These are phyloP conservation scores for Spathaspora sp. DNA, from an alignment of 1,139 yeast species.

Conservation along the genomic window DNA sequence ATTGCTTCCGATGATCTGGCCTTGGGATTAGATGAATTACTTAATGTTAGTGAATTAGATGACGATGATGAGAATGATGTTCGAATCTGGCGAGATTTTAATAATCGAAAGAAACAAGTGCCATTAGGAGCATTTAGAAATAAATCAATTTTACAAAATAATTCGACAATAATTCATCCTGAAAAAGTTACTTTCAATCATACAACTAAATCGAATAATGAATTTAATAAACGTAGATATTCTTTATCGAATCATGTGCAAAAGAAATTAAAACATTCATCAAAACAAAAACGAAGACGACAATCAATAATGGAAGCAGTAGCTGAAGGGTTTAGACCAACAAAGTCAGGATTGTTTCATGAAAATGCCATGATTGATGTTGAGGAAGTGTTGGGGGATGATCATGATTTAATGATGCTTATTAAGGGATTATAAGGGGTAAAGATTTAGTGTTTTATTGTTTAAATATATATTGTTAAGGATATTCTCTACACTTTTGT, in stretches of 20 bases:
- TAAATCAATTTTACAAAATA: constrained; percentile 51
- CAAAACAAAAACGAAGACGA: constrained; percentile 45
- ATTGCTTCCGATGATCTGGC: constrained; percentile 43
- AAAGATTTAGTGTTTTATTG: neutral
- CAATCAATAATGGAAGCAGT: constrained; percentile 72
- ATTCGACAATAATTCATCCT: constrained; percentile 14
- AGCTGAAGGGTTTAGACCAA: constrained; percentile 70
- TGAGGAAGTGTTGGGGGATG: constrained; percentile 57
- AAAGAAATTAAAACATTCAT: neutral
- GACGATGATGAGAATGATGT: constrained; percentile 65
- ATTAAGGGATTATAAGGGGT: constrained; percentile 37
- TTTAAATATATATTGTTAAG: neutral
- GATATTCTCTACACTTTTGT: no score
- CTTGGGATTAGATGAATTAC: constrained; percentile 77
- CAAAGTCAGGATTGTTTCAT: constrained; percentile 72
- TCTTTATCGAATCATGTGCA: constrained; percentile 11
- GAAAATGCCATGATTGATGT: constrained; percentile 71
- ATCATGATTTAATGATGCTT: constrained; percentile 46
- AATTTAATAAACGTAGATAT: constrained; percentile 20
- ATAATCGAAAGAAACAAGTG: constrained; percentile 50
- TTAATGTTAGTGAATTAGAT: constrained; percentile 86
- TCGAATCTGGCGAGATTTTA: constrained; percentile 53
- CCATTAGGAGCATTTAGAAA: constrained; percentile 90
- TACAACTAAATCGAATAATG: constrained; percentile 21
- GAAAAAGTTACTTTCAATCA: constrained; percentile 14